phyloP scores from a whole-genome alignment of 1,139 yeast genomes.

The Saccharomyces hybrid region DNA sequence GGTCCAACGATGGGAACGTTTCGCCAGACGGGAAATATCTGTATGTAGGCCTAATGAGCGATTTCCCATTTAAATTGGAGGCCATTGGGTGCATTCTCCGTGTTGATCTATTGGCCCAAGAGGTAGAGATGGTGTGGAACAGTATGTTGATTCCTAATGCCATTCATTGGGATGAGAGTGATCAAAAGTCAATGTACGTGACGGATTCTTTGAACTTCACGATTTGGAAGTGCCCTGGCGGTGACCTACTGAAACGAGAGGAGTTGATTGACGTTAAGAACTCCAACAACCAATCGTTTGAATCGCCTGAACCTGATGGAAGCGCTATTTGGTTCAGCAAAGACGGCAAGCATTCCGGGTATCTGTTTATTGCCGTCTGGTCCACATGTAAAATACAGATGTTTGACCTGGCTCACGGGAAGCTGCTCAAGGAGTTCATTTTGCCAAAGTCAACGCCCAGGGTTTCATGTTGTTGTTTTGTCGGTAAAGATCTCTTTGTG shows the following conservation, averaged over 20 bases:
- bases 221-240: conserved; percentile 43
- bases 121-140: conserved; percentile 30
- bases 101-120: conserved; percentile 25
- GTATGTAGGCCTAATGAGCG: conserved; percentile 70
- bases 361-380: conserved; percentile 65
- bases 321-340: conserved; percentile 47
- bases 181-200: conserved; percentile 50
- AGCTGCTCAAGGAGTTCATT: conserved; percentile 42
- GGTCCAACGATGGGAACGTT: conserved; percentile 70
- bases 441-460: conserved; percentile 58
- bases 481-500: conserved; percentile 64
- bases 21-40: conserved; percentile 59
- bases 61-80: conserved; percentile 33
- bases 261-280: conserved; percentile 39
- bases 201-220: conserved; percentile 60
- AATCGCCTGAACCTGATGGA: conserved; percentile 74
- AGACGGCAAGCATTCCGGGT: conserved; percentile 31
- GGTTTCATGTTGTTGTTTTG: conserved; percentile 65
- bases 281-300: conserved; percentile 29
- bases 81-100: conserved; percentile 33
- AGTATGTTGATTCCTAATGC: conserved; percentile 61
- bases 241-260: conserved; percentile 36
- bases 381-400: conserved; percentile 50
- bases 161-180: conserved; percentile 47
- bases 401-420: conserved; percentile 41